Conservation (phyloP, 2,329 filamentous ascomycete species). For the Fusarium multiceps region DNA sequence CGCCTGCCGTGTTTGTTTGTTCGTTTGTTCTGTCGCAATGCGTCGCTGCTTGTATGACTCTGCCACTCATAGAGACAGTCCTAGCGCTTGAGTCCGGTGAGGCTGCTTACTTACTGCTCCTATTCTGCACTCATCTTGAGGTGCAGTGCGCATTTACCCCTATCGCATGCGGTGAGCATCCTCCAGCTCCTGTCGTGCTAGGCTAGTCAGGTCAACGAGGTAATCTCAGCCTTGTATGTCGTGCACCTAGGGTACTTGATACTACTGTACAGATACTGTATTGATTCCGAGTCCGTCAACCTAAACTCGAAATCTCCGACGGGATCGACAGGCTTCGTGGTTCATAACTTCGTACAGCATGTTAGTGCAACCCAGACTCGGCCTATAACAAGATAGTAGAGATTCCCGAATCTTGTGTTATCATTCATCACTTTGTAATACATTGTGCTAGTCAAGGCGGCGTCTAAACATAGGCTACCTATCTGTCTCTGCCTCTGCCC, state of each 20-base stretch:
- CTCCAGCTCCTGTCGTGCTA: neutral
- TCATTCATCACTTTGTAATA: conserved; percentile 14
- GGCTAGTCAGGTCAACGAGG: neutral
- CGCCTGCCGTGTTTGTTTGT: conserved; percentile 1
- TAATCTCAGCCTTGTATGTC: conserved; percentile 26
- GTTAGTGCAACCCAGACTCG: conserved; percentile 27
- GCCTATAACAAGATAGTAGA: conserved; percentile 1
- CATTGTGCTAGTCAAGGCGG: neutral
- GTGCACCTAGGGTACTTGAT: neutral
- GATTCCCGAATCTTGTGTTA: conserved; percentile 10
- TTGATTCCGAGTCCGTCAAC: conserved; percentile 1
- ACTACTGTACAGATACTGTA: neutral
- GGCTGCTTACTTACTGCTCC: conserved; percentile 7
- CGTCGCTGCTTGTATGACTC: neutral
- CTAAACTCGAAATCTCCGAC: conserved; percentile 32
- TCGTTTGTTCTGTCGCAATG: neutral
- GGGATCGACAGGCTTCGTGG: conserved; percentile 11
- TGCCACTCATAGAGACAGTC: neutral
- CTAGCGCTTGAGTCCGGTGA: conserved; percentile 11
- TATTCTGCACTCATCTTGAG: neutral
- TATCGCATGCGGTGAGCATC: conserved; percentile 17
- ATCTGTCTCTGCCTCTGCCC: neutral
- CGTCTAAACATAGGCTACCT: neutral
- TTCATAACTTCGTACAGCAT: neutral
- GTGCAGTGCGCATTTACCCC: conserved; percentile 10